phyloP scores from a whole-genome alignment of 306 rosid species.

The Biancaea sappan region DNA sequence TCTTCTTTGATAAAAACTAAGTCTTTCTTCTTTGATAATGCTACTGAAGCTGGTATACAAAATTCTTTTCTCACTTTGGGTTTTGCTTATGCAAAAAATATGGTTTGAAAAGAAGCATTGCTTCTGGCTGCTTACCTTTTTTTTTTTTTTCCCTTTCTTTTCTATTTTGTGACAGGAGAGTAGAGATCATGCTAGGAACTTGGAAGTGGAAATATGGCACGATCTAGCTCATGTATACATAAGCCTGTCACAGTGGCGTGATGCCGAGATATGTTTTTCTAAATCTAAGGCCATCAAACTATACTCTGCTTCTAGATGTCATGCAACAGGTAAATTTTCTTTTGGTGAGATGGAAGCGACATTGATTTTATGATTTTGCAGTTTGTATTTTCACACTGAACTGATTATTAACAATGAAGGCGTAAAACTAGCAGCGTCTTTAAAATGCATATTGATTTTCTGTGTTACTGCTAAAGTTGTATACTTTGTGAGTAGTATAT shows the following conservation, averaged over 20 bases:
- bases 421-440: background rate
- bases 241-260: slow-evolving; percentile 69
- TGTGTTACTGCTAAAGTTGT: background rate
- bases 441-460: background rate
- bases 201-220: slow-evolving; percentile 86
- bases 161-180: slow-evolving; percentile 49
- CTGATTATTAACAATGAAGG: slow-evolving; percentile 12
- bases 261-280: slow-evolving; percentile 78
- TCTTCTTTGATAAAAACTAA: background rate
- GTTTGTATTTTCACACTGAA: background rate
- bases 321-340: slow-evolving; percentile 59
- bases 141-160: background rate
- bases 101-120: slow-evolving; percentile 17
- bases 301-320: slow-evolving; percentile 71
- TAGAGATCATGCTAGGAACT: slow-evolving; percentile 51
- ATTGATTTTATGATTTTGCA: background rate
- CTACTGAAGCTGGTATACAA: background rate
- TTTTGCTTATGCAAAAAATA: slow-evolving; percentile 15
- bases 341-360: background rate
- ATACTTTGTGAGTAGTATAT: background rate
- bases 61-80: background rate
- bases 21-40: background rate
- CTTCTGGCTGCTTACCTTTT: slow-evolving; percentile 23
- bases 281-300: slow-evolving; percentile 72
- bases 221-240: slow-evolving; percentile 77